Base-by-base conservation (phyloP, 176 grass and related monocot species). In the Musa beccarii region DNA sequence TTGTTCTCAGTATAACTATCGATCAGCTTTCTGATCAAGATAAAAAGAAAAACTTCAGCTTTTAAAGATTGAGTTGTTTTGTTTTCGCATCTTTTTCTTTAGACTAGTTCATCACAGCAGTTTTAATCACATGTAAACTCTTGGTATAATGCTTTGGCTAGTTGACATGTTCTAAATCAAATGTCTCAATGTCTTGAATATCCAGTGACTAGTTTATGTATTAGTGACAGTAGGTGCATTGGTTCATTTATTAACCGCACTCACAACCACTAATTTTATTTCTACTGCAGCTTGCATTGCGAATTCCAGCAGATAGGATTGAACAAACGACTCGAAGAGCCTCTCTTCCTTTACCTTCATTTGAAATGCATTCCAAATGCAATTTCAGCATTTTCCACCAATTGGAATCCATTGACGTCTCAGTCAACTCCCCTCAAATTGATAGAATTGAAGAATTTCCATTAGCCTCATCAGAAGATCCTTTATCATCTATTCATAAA, bases 361-460 rank as follows among this genome's bases (percentile, higher is more conserved):
- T 81, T 51, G 79, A 26, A 83, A 83, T 65, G 63, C 65, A 73
- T 78, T 79, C 85, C 20, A 80, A 68, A 17, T 29, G 19, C 11
- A 24, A 68, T 15, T 20, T 55, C 1, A 55, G 82, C 77, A 84
- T 87, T 75, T 57, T 92, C 24, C 68, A 62, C 16, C 81, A 56
- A 59, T 11, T 96, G 69, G 86, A 80, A 75, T 96, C 92, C 49
- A 89, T 87, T 76, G 89, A 96, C 43, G 78, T 96, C 72, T 96
- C 92, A 69, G 92, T 96, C 9, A 96, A 96, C 8, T 61, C 87
- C 19, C 89, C 92, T 86, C 76, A 87, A 66, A 96, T 96, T 2
- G 92, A 92, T 77, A 83, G 83, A 79, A 87, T 89, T 63, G 89
- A 87, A 20, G 86, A 96, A 64, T 96, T 96, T 63, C 86, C 87